phyloP scores from a whole-genome alignment of 2,329 filamentous ascomycete genomes.

The Neoascochyta sp. region DNA sequence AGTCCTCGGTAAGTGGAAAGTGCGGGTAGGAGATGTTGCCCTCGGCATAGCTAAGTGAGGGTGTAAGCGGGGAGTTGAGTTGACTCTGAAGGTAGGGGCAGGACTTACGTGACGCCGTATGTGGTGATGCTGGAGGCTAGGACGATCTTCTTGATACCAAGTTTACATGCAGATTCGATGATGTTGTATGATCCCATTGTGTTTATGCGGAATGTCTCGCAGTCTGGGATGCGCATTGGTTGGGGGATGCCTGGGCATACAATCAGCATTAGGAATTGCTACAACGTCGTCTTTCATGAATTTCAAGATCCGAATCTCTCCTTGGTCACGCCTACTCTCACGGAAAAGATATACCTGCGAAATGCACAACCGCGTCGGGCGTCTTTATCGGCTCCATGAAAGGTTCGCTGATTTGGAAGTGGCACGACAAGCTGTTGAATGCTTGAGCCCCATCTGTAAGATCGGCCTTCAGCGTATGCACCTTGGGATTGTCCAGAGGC shows the following conservation, averaged over 20 bases:
- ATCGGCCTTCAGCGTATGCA: constrained; percentile 55
- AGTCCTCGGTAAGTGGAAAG: constrained; percentile 57
- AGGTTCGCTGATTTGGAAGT: constrained; percentile 50
- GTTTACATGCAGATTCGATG: constrained; percentile 58
- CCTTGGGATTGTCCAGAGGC: constrained; percentile 42
- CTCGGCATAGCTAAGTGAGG: constrained; percentile 57
- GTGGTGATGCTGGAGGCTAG: constrained; percentile 56
- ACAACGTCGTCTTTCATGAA: too few relatives aligned
- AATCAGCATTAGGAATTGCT: too few relatives aligned
- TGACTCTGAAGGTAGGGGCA: too few relatives aligned
- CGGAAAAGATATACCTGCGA: constrained; percentile 44
- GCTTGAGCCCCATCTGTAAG: constrained; percentile 54
- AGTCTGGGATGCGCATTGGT: constrained; percentile 59
- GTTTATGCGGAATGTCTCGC: constrained; percentile 51
- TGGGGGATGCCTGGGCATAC: constrained; percentile 44
- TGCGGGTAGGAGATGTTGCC: constrained; percentile 53
- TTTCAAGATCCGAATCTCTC: constrained; percentile 1
- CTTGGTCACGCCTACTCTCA: too few relatives aligned
- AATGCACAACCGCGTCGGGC: constrained; percentile 60
- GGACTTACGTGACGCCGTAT: constrained; percentile 56
- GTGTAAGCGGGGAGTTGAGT: too few relatives aligned
- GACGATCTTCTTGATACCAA: constrained; percentile 59
- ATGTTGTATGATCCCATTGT: constrained; percentile 51
- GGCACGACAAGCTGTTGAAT: constrained; percentile 53
- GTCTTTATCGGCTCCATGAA: constrained; percentile 33